Evolutionary conservation across 2,329 filamentous ascomycete genomes (phyloP), one percentile per base, ranked within the genome.

Genomic region (Pseudocercospora musae): DNA sequence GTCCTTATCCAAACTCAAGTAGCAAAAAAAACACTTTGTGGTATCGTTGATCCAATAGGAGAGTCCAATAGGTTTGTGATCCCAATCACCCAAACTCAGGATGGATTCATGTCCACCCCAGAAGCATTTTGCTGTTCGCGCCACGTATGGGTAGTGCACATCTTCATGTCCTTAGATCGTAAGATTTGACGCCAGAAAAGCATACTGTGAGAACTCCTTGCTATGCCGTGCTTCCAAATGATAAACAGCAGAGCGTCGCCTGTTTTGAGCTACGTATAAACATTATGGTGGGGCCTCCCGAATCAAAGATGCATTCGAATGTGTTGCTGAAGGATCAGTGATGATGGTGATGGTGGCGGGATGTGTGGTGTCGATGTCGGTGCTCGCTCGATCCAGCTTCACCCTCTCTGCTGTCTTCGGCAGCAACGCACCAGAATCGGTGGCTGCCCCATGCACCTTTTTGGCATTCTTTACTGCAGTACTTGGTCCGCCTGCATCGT

Each of bases 371-470:
- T 60, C 67, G 68, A 58, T 71, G 70, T 49, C 67, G 66, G 23
- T 68, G 67, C 44, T 71, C 70, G 44, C 69, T 68, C 49, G 68
- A 64, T 23, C 67, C 66, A 37, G 61, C 63, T 48, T 68, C 69
- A 23, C 67, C 66, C 33, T 68, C 62, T 49, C 66, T 60, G 25
- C 78, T 70, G 46, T 73, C 72, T 59, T 84, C 84, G 15, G 90
- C 90, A 63, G 89, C 88, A 62, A 95, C 89, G 76, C 95, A 99
- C 95, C 95, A 99, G 79, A 98, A 96, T 64, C 95, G 88, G 76
- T 99, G 95, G 78, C 92, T 98, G 27, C 95, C 92, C 95, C 95
- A 99, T 9, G 95, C 96, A 71, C 91, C 96, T 82, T 98, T 98
- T 79, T 99, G 95, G 78, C 95, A 99, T 78, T 99, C 95, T 79